Conservation (phyloP, 1,284 basidiomycete genomes). For the Mycosarcoma maydis region DNA sequence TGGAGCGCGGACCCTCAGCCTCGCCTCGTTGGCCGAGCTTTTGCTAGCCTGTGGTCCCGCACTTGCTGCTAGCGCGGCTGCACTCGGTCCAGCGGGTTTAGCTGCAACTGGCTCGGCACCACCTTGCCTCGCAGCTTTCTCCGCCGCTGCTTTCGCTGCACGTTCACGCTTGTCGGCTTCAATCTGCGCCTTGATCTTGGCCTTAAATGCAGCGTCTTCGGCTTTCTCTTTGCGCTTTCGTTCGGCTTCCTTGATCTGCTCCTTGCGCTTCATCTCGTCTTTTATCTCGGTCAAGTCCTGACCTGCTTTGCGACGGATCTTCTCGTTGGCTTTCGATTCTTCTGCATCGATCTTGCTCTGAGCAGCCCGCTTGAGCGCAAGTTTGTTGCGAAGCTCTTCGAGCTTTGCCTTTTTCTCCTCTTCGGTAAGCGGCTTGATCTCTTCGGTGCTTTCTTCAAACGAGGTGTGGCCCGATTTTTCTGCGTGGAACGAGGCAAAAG, state of each 20-base stretch:
- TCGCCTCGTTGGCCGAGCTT: conserved; percentile 54
- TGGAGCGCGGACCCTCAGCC: conserved; percentile 58
- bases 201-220: conserved; percentile 60
- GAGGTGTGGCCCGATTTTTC: conserved; percentile 87
- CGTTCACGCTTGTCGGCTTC: conserved; percentile 65
- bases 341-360: conserved; percentile 59
- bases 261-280: conserved; percentile 64
- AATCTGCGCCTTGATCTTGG: conserved; percentile 62
- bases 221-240: conserved; percentile 59
- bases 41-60: conserved; percentile 29
- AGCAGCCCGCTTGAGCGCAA: conserved; percentile 59
- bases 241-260: conserved; percentile 62
- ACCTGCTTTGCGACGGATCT: conserved; percentile 65
- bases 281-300: conserved; percentile 55
- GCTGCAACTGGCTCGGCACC: conserved; percentile 10
- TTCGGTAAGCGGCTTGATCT: conserved; percentile 93
- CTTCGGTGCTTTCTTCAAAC: conserved; percentile 94
- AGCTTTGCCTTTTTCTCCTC: conserved; percentile 89
- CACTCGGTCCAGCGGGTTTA: conserved; percentile 24
- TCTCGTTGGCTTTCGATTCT: conserved; percentile 60
- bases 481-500: conserved; percentile 90
- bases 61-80: conserved; percentile 35
- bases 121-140: conserved; percentile 61
- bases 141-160: conserved; percentile 59
- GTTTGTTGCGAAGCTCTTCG: conserved; percentile 71